A percentile compares a stretch with the other conserved stretches of the same genome.
Conservation (phyloP, 108 stramenopile genomes). For the Asterionellopsis glacialis region DNA sequence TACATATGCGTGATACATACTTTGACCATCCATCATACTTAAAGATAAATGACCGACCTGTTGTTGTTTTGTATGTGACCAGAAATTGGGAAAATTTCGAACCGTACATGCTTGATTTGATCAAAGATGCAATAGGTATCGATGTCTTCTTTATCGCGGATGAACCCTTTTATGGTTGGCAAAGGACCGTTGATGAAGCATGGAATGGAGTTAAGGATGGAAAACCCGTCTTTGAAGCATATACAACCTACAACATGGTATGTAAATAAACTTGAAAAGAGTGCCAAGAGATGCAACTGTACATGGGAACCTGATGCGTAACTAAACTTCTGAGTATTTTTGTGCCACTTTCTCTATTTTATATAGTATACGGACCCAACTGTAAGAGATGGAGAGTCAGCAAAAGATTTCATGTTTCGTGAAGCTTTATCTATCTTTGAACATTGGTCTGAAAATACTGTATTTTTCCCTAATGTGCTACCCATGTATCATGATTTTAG, state of each 20-base stretch:
- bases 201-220: slow-evolving; percentile 11
- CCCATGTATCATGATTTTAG: slow-evolving; percentile 24
- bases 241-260: slow-evolving; percentile 27
- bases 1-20: not conserved
- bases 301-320: too few species aligned
- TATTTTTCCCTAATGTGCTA: slow-evolving; percentile 29
- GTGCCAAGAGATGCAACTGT: too few species aligned
- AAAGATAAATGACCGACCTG: slow-evolving; percentile 9
- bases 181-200: slow-evolving; percentile 1
- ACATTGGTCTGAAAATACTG: slow-evolving; percentile 20
- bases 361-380: slow-evolving; percentile 1
- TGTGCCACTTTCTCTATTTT: too few species aligned
- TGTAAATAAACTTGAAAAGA: too few species aligned
- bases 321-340: too few species aligned
- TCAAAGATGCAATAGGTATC: slow-evolving; percentile 7
- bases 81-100: not conserved
- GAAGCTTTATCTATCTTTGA: slow-evolving; percentile 23
- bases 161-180: slow-evolving; percentile 9
- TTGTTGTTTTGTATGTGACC: slow-evolving; percentile 9
- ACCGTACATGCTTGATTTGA: slow-evolving; percentile 2
- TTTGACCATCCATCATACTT: slow-evolving; percentile 2
- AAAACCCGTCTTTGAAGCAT: slow-evolving; percentile 21
- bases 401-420: slow-evolving; percentile 19
- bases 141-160: slow-evolving; percentile 28
- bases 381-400: slow-evolving; percentile 11